Conservation (phyloP, 2,329 filamentous ascomycete genomes). For the Venturia aucupariae region DNA sequence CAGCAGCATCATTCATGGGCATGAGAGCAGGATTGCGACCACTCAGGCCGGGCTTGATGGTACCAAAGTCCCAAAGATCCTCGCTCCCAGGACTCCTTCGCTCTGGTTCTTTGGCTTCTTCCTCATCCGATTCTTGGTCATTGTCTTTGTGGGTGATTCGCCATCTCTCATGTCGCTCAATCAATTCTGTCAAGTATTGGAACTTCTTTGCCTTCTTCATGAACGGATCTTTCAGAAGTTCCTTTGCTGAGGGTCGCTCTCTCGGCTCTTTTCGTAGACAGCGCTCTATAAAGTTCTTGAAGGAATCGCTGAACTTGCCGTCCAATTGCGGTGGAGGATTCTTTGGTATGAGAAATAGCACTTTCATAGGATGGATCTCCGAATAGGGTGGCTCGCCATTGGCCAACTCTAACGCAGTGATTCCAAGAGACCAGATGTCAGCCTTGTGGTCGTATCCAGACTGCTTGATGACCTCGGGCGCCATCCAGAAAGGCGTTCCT, state of each 20-base stretch:
- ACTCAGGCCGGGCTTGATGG: slow-evolving; percentile 67
- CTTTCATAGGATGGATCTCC: slow-evolving; percentile 98
- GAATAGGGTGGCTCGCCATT: slow-evolving; percentile 90
- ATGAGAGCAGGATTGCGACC: slow-evolving; percentile 48
- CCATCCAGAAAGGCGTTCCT: slow-evolving; percentile 99
- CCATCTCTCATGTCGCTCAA: slow-evolving; percentile 85
- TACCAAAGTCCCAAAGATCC: slow-evolving; percentile 98
- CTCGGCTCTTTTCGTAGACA: slow-evolving; percentile 84
- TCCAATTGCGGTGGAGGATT: slow-evolving; percentile 71
- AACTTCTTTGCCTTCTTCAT: slow-evolving; percentile 88
- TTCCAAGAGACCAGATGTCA: slow-evolving; percentile 94
- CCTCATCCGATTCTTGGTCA: slow-evolving; percentile 49
- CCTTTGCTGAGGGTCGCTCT: slow-evolving; percentile 77
- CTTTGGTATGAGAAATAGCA: slow-evolving; percentile 91
- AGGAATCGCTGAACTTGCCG: slow-evolving; percentile 38
- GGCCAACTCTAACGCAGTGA: slow-evolving; percentile 85
- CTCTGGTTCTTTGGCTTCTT: slow-evolving; percentile 28
- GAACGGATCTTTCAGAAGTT: slow-evolving; percentile 83
- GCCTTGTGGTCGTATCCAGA: slow-evolving; percentile 97
- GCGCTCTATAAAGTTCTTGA: slow-evolving; percentile 45
- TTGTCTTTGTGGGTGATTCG: slow-evolving; percentile 64
- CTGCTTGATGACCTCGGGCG: slow-evolving; percentile 96
- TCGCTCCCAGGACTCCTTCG: slow-evolving; percentile 52
- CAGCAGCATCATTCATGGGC: slow-evolving; percentile 69
- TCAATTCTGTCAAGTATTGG: slow-evolving; percentile 91